These are phyloP conservation scores for Dipteronia dyeriana DNA, from an alignment of 345 rosid genomes.

Conservation along the genomic window DNA sequence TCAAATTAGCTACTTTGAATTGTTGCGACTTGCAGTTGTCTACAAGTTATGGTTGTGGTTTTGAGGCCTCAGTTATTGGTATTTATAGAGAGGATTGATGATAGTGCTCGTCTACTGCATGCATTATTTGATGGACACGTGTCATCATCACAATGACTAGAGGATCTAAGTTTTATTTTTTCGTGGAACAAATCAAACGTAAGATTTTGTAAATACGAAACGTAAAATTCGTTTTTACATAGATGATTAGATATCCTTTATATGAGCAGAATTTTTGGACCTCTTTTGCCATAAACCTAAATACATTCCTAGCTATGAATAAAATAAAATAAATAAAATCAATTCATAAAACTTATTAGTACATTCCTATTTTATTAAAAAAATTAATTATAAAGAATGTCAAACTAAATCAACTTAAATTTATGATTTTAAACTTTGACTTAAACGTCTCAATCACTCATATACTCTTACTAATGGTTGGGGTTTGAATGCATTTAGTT, in stretches of 20 bases:
- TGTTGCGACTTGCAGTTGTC: neutral
- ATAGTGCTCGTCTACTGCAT: neutral
- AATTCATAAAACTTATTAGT: too few species aligned
- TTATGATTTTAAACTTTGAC: too few species aligned
- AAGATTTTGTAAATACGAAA: neutral
- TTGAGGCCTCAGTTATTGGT: neutral
- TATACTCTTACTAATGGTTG: too few species aligned
- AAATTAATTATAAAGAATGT: too few species aligned
- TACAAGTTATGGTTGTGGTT: neutral
- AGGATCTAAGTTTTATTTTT: neutral
- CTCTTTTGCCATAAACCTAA: neutral
- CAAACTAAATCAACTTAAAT: too few species aligned
- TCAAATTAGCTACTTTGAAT: neutral
- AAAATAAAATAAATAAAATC: neutral
- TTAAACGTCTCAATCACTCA: too few species aligned
- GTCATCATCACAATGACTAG: neutral
- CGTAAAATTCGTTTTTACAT: neutral
- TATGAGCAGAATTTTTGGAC: conserved; percentile 1
- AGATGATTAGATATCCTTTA: neutral
- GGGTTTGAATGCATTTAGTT: too few species aligned
- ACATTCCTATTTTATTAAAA: too few species aligned
- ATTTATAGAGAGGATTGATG: neutral
- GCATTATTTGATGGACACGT: neutral
- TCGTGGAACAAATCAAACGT: neutral
- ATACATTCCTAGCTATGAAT: neutral